Evolutionary conservation across 305 asterid genomes (phyloP).

Genomic region (Rubia peregrina): DNA sequence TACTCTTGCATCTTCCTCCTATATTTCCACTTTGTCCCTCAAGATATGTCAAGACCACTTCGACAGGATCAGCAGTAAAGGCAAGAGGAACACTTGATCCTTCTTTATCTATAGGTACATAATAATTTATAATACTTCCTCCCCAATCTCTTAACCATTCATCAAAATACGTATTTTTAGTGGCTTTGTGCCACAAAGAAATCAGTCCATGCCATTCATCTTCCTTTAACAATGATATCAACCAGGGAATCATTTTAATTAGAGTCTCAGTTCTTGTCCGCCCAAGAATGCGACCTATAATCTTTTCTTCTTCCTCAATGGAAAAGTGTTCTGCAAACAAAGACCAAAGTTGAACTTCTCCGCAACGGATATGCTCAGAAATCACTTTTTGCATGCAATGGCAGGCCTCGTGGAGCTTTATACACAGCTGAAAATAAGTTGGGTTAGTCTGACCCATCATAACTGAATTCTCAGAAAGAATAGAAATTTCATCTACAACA

Average conservation of each 20-base stretch:
- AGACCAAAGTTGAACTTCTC: slow-evolving; percentile 69
- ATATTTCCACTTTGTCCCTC: slow-evolving; percentile 30
- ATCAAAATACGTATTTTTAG: slow-evolving; percentile 55
- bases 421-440: slow-evolving; percentile 38
- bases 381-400: slow-evolving; percentile 59
- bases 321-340: slow-evolving; percentile 60
- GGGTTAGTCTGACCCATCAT: slow-evolving; percentile 23
- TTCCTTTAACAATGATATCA: slow-evolving; percentile 51
- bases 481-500: slow-evolving; percentile 43
- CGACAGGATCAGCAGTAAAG: slow-evolving; percentile 48
- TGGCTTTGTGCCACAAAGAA: slow-evolving; percentile 59
- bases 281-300: slow-evolving; percentile 75
- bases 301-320: slow-evolving; percentile 67
- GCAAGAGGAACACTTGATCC: slow-evolving; percentile 32
- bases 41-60: slow-evolving; percentile 54
- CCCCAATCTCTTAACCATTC: slow-evolving; percentile 94
- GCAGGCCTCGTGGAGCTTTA: slow-evolving; percentile 62
- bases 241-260: slow-evolving; percentile 74
- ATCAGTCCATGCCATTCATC: slow-evolving; percentile 50
- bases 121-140: slow-evolving; percentile 51
- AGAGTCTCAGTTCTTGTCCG: slow-evolving; percentile 51
- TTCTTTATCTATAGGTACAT: slow-evolving; percentile 32
- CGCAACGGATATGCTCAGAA: slow-evolving; percentile 61
- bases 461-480: slow-evolving; percentile 27
- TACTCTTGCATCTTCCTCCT: slow-evolving; percentile 24